Base-by-base conservation (phyloP, 1,284 basidiomycete genomes). In the Apiotrichum siamense region DNA sequence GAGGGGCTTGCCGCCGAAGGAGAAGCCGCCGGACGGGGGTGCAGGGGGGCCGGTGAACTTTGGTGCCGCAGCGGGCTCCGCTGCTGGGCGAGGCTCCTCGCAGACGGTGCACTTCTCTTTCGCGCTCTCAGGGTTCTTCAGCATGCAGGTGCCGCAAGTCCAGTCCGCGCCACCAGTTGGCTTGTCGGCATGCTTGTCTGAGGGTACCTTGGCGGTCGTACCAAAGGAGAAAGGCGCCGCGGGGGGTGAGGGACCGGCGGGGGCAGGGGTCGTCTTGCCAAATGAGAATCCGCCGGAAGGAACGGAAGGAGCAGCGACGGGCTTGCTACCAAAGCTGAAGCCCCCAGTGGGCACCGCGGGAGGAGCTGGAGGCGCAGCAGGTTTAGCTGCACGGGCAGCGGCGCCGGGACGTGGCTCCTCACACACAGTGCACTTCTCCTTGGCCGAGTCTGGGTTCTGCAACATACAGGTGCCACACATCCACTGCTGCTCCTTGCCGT, bases 361-460 rank as follows among this genome's bases (percentile, higher is more conserved):
- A n/a, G 44, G 47, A 3, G 35, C 46, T 4, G 50, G 44, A 1
- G 49, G 44, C 0, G 33, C 44, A 3, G 50, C 36, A 7, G 44
- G 18, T 32, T 50, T 43, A 27, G 51, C 25, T 6, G 45, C 41
- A 6, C 43, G 21, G 5, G 35, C 33, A 17, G 47, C 24, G 23
- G 52, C 48, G 27, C 52, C 48, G 15, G 54, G 67, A 20, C 73
- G 66, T 0, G 76, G 75, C 1, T 74, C 52, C 29, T 81, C 80
- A 51, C 83, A 84, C 32, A 79, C 58, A 0, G 70, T 73, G 60
- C 82, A 84, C 62, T 80, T 79, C 21, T 59, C 60, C 42, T 63
- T 75, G 4, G 76, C 77, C 17, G 61, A 66, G 13, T 69, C 73
- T 7, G 76, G 68, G 58, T 81, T 83, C 43, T 74, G 63, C 29